phyloP scores from a whole-genome alignment of 139 green algal genomes.

The Astrephomene gubernaculifera region DNA sequence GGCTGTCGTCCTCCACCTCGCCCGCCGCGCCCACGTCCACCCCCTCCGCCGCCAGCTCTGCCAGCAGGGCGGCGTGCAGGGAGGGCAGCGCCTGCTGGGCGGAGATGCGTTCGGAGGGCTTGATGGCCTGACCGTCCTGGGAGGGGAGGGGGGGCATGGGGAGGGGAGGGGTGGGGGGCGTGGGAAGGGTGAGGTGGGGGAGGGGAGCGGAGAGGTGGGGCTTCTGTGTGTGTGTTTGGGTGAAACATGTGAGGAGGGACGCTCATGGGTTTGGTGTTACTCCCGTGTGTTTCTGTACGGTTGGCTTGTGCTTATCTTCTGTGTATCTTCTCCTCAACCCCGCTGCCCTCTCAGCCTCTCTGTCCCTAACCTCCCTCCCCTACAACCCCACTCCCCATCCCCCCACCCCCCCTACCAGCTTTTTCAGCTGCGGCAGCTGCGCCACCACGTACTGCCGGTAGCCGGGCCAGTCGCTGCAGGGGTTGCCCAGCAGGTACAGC shows the following conservation, averaged over 20 bases:
- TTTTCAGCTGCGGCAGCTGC: slow-evolving; percentile 77
- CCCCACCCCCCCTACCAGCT: slow-evolving; percentile 67
- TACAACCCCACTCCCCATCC: no score
- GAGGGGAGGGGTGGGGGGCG: background rate
- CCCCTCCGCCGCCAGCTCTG: slow-evolving; percentile 69
- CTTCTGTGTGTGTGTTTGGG: no score
- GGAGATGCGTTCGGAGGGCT: slow-evolving; percentile 79
- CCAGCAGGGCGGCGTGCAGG: slow-evolving; percentile 63
- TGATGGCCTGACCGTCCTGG: slow-evolving; percentile 82
- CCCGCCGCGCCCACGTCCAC: slow-evolving; percentile 60
- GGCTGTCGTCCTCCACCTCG: slow-evolving; percentile 75
- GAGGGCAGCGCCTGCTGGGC: slow-evolving; percentile 62
- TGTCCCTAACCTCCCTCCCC: no score
- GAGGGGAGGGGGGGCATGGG: background rate
- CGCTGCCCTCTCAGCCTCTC: no score
- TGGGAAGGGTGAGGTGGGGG: background rate
- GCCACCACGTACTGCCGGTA: slow-evolving; percentile 87
- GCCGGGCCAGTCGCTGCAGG: slow-evolving; percentile 83
- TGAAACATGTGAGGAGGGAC: no score
- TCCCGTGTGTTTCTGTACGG: no score
- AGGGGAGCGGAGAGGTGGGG: no score
- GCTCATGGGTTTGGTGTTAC: no score
- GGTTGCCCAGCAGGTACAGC: slow-evolving; percentile 91
- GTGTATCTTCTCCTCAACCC: no score
- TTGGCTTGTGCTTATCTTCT: no score